Percentiles rank a stretch among this genome's conserved stretches.
Conservation (phyloP, 805 yeast species). For the Sugiyamaella lignohabitans region DNA sequence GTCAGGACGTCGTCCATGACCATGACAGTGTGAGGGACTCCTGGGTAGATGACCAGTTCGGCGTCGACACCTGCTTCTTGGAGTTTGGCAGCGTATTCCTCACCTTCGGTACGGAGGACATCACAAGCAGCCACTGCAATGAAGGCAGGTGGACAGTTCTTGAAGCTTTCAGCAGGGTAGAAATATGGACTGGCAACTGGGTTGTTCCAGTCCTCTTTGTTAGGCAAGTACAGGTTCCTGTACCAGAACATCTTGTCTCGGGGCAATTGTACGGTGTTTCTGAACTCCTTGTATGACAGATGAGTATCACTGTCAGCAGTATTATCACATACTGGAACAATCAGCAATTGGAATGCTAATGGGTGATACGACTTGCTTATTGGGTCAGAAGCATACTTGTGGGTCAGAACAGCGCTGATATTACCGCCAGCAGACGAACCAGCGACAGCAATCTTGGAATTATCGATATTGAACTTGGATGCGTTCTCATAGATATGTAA, state of each 20-base stretch:
- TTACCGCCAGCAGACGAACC: constrained; percentile 45
- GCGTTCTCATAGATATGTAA: constrained; percentile 15
- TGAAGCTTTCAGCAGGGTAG: constrained; percentile 37
- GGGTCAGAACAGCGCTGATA: constrained; percentile 29
- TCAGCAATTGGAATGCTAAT: constrained; percentile 36
- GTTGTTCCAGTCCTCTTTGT: constrained; percentile 26
- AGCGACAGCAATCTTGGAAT: constrained; percentile 34
- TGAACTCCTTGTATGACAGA: constrained; percentile 32
- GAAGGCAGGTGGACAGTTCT: constrained; percentile 22
- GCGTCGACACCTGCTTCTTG: constrained; percentile 31
- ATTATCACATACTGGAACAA: constrained; percentile 31
- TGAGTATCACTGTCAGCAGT: constrained; percentile 32
- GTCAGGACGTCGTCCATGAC: constrained; percentile 39
- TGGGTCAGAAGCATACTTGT: constrained; percentile 28
- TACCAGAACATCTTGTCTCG: constrained; percentile 45
- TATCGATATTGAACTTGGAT: constrained; percentile 13
- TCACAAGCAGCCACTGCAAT: constrained; percentile 38
- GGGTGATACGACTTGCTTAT: constrained; percentile 29
- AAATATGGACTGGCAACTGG: constrained; percentile 41
- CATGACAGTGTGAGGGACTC: constrained; percentile 44
- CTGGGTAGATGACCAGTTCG: constrained; percentile 30
- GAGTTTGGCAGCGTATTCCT: constrained; percentile 38
- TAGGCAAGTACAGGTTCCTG: constrained; percentile 39
- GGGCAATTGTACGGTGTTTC: constrained; percentile 36
- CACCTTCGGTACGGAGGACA: constrained; percentile 43